Evolutionary conservation across 73 alveolate species (phyloP), one percentile per base, ranked within the genome.

Genomic region (Tetrahymena borealis): DNA sequence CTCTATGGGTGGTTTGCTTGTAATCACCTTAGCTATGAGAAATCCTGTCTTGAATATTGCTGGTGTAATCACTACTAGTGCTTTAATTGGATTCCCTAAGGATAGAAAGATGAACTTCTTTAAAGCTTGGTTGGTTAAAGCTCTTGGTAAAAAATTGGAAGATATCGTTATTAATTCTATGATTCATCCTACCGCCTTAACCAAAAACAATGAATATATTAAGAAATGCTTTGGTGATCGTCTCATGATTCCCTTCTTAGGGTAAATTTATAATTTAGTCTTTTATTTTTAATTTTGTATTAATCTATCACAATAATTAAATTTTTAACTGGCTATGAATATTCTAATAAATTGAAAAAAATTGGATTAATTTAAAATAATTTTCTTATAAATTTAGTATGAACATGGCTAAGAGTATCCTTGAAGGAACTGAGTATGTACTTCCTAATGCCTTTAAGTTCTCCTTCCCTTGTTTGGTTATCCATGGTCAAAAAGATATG

Each of bases 1-100:
- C 43, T 94, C 98, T 10, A 97, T 97, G 99, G 99, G 99, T 20
- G 98, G 99, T 16, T 39, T 96, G 39, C 91, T 97, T 3, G 94
- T 95, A 33, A 79, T 95, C 12, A 31, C 98, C 3, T 96, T 95
- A 78, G 90, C 96, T 10, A 41, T 97, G 90, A 95, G 96, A 40
- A 97, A 97, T 78, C 99, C 99, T 33, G 78, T 32, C 11, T 78
- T 95, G 11, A 37, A 94, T 40, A 43, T 95, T 78, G 94, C 97
- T 32, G 97, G 97, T 35, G 96, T 94, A 18, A 91, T 95, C 3
- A 91, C 95, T 35, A 91, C 96, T 15, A 91, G 97, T 91, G 96
- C 97, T 0, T 94, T 95, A 33, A 60, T 90, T 32, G 95, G 96
- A 40, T 91, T 91, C 78, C 92, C 94, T 33, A 24, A 79, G 31